Conservation (phyloP, 2,329 filamentous ascomycete species). For the Aspergillus puulaauensis region DNA sequence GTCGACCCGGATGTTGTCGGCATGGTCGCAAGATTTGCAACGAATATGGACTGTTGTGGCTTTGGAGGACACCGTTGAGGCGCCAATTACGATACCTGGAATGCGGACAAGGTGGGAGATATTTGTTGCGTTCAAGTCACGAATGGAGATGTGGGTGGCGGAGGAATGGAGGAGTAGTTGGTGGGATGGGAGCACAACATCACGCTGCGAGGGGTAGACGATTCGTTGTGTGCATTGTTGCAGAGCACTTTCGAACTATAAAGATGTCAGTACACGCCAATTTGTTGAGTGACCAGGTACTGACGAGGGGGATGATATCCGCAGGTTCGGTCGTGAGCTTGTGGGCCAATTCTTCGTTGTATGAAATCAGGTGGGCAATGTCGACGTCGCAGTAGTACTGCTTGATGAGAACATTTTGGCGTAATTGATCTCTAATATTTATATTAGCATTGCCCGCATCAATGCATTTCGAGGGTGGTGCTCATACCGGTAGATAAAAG, state of each 20-base stretch:
- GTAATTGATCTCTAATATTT: slow-evolving; percentile 75
- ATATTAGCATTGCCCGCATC: not conserved
- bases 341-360: slow-evolving; percentile 92
- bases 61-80: slow-evolving; percentile 95
- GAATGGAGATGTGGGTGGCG: slow-evolving; percentile 86
- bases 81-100: slow-evolving; percentile 95
- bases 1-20: slow-evolving; percentile 67
- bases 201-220: slow-evolving; percentile 73
- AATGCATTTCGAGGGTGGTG: slow-evolving; percentile 20
- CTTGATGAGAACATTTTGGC: slow-evolving; percentile 90
- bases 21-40: slow-evolving; percentile 80
- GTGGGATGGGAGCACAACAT: slow-evolving; percentile 77
- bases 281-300: slow-evolving; percentile 25
- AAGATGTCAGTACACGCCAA: not conserved
- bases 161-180: slow-evolving; percentile 93
- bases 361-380: slow-evolving; percentile 91
- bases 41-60: slow-evolving; percentile 82
- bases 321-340: slow-evolving; percentile 84
- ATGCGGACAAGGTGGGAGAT: slow-evolving; percentile 95
- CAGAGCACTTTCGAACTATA: slow-evolving; percentile 83
- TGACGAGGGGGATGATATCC: slow-evolving; percentile 86
- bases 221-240: slow-evolving; percentile 91
- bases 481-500: slow-evolving; percentile 83
- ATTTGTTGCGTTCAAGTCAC: slow-evolving; percentile 87
- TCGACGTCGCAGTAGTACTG: slow-evolving; percentile 97